Evolutionary conservation across 1,284 basidiomycete species (phyloP), one percentile per base, ranked within the genome.

Genomic region (Fomes fomentarius): DNA sequence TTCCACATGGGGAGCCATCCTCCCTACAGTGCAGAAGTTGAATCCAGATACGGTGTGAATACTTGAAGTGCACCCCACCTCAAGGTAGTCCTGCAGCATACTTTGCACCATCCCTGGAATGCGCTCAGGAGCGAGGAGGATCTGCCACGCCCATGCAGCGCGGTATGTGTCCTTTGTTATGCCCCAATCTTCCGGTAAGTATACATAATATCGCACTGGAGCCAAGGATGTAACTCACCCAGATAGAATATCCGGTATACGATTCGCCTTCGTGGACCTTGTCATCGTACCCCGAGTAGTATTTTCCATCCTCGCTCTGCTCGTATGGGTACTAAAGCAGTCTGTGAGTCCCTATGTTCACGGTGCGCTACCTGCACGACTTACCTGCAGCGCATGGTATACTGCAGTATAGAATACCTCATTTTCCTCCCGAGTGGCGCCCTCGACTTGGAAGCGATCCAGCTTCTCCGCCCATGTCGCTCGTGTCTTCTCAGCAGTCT

Each of bases 1-100:
- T 93, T 93, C 91, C 92, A 94, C 91, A 94, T 93, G 0, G 92
- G 92, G 41, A 94, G 71, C 87, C 90, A 91, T 4, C 92, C 92
- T 24, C 89, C 84, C 82, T 92, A 60, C 17, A 31, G 15, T 4
- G 42, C 6, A 6, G n/a, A n/a, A n/a, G n/a, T n/a, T n/a, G n/a
- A n/a, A n/a, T n/a, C n/a, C n/a, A n/a, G n/a, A n/a, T n/a, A 3
- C 8, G 12, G 12, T 37, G 12, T 24, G n/a, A 19, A 14, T n/a
- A 2, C 15, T 21, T 10, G 19, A 42, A n/a, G 10, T 22, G 5
- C 30, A 21, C 4, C 47, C 9, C 25, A 84, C 85, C 74, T 89
- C 79, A 53, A 76, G 69, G 63, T 86, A 94, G 68, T 93, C 91
- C 54, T 89, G 85, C 11, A 94, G 72, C 87, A 94, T 93, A 58